Evolutionary conservation across 129 eudicot species (phyloP).

Genomic region (Rutidosis leptorrhynchoides): DNA sequence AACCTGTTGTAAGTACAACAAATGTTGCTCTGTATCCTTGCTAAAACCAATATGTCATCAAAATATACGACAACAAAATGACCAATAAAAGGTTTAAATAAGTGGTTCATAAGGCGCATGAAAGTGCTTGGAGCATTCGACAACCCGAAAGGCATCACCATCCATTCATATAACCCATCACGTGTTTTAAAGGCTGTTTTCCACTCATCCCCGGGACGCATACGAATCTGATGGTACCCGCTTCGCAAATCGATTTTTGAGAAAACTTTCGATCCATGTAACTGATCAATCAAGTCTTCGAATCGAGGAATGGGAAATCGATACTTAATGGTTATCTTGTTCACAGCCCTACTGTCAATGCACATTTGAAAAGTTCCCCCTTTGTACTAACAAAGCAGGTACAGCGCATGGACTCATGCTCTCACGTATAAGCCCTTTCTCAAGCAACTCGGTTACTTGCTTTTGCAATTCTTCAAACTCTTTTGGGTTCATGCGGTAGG

Average conservation of each 20-base stretch:
- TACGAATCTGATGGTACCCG: background rate
- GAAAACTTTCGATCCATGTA: background rate
- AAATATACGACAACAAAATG: background rate
- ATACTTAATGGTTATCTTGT: background rate
- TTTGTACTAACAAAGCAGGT: background rate
- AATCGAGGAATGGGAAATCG: background rate
- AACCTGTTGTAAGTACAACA: background rate
- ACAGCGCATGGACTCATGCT: background rate
- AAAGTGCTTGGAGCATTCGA: conserved; percentile 2
- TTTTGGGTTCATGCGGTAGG: background rate
- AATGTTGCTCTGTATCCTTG: background rate
- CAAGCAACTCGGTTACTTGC: background rate
- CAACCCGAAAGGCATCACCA: background rate
- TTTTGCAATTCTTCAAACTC: conserved; percentile 4
- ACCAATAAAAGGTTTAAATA: conserved; percentile 4
- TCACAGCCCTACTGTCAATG: background rate
- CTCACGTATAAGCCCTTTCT: background rate
- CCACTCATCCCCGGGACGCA: conserved; percentile 5
- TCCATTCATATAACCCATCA: background rate
- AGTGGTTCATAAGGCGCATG: background rate
- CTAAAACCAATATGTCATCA: background rate
- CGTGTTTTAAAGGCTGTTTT: background rate
- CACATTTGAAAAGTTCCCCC: too few species aligned
- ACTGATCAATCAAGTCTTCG: background rate
- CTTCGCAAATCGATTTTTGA: too few species aligned